A percentile compares a stretch with the other conserved stretches of the same genome.
Evolutionary conservation across 2,329 filamentous ascomycete genomes (phyloP).

Genomic region (Monosporascus sp.): DNA sequence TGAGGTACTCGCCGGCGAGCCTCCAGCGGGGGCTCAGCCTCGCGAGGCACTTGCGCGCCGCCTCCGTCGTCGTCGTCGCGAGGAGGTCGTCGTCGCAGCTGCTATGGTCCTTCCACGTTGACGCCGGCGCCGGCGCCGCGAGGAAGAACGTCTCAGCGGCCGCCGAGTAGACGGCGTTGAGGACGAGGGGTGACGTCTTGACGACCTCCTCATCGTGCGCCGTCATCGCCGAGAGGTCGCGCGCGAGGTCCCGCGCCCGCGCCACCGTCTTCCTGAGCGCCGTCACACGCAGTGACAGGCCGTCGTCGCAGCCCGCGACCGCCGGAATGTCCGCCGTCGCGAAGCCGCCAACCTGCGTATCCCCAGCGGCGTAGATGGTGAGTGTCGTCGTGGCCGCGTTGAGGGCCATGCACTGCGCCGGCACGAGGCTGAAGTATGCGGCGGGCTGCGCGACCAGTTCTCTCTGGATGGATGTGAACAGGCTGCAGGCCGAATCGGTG

Average conservation of each 20-base stretch:
- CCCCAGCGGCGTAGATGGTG: neutral
- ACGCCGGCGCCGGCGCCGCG: neutral
- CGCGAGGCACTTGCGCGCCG: slow-evolving; percentile 6
- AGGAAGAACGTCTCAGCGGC: slow-evolving; percentile 1
- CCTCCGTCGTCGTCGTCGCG: slow-evolving; percentile 1
- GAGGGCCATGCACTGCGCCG: slow-evolving; percentile 6
- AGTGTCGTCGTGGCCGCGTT: slow-evolving; percentile 8
- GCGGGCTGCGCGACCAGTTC: slow-evolving; percentile 5
- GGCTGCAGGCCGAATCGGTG: slow-evolving; percentile 7
- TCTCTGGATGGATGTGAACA: slow-evolving; percentile 4
- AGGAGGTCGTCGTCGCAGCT: neutral
- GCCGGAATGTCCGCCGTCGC: neutral
- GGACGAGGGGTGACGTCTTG: slow-evolving; percentile 11
- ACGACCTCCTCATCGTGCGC: slow-evolving; percentile 7
- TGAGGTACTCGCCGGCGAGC: slow-evolving; percentile 7
- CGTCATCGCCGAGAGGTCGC: slow-evolving; percentile 4
- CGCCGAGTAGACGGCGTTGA: slow-evolving; percentile 11
- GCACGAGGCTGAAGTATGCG: slow-evolving; percentile 9
- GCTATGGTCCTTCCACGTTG: neutral
- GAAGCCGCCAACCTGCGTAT: neutral
- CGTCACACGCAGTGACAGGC: slow-evolving; percentile 6
- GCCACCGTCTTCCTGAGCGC: slow-evolving; percentile 5
- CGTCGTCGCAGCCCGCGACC: slow-evolving; percentile 1
- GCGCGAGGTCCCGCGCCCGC: slow-evolving; percentile 7
- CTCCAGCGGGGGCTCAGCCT: slow-evolving; percentile 9